Percentiles rank a stretch among this genome's conserved stretches.
These are phyloP conservation scores for Agaricus sinodeliciosus DNA, from an alignment of 768 basidiomycete species.

Conservation along the genomic window DNA sequence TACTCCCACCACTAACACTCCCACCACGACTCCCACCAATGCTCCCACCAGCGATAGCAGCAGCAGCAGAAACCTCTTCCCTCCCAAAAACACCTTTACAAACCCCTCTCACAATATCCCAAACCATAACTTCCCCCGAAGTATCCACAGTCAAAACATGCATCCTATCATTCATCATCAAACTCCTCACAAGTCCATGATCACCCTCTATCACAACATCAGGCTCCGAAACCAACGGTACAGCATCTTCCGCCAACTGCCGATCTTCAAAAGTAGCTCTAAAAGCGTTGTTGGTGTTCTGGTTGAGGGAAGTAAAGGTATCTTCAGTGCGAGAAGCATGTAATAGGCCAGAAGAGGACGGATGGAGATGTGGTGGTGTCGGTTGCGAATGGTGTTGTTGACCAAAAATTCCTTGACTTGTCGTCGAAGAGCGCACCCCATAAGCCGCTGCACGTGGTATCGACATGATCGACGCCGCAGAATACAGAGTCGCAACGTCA, in stretches of 20 bases:
- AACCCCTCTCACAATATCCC: constrained; percentile 78
- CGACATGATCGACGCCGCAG: constrained; percentile 76
- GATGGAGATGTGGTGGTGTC: not conserved
- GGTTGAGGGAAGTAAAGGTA: constrained; percentile 25
- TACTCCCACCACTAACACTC: constrained; percentile 15
- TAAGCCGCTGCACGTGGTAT: constrained; percentile 29
- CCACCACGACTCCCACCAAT: constrained; percentile 39
- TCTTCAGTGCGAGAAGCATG: constrained; percentile 31
- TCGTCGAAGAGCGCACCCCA: constrained; percentile 14
- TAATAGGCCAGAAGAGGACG: constrained; percentile 14
- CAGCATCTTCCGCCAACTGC: constrained; percentile 79
- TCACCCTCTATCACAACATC: constrained; percentile 72
- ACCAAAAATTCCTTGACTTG: not conserved
- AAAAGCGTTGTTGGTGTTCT: constrained; percentile 23
- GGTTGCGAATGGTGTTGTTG: not conserved
- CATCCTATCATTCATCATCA: constrained; percentile 81
- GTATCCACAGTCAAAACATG: constrained; percentile 92
- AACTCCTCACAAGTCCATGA: constrained; percentile 74
- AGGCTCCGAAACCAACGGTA: constrained; percentile 44
- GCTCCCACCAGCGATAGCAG: constrained; percentile 18
- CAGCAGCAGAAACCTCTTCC: constrained; percentile 57
- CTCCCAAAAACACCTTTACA: constrained; percentile 68
- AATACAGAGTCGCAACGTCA: constrained; percentile 81
- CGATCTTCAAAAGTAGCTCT: constrained; percentile 57
- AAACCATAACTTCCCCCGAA: constrained; percentile 80